Evolutionary conservation across 106 monocot species (phyloP).

Genomic region (Vanilla planifolia): DNA sequence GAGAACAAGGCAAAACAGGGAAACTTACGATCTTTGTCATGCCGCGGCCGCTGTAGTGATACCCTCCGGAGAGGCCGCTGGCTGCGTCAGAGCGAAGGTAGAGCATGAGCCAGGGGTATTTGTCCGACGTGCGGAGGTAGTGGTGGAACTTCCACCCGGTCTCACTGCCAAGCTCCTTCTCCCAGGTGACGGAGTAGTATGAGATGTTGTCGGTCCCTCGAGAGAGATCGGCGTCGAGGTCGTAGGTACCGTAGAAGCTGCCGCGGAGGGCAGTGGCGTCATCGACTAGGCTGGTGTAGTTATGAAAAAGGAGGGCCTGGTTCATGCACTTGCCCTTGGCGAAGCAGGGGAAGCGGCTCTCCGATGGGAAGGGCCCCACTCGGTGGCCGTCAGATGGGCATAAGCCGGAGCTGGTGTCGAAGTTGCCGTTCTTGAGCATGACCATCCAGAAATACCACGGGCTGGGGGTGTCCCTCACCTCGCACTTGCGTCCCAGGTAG

Average conservation of each 20-base stretch:
- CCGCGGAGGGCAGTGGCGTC: constrained; percentile 34
- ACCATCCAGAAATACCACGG: constrained; percentile 97
- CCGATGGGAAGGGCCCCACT: constrained; percentile 49
- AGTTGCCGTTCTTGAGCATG: constrained; percentile 90
- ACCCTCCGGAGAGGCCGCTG: constrained; percentile 68
- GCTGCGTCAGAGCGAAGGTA: constrained; percentile 87
- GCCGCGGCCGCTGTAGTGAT: constrained; percentile 80
- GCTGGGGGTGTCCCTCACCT: constrained; percentile 30
- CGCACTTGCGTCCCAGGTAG: constrained; percentile 54
- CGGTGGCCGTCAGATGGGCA: constrained; percentile 63
- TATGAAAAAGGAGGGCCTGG: constrained; percentile 61
- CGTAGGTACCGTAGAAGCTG: constrained; percentile 54
- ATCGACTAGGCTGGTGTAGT: constrained; percentile 21
- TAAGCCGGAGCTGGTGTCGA: constrained; percentile 55
- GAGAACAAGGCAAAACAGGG: neutral
- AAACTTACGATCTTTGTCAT: constrained; percentile 66
- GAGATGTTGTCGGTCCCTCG: constrained; percentile 18
- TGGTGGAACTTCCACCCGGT: constrained; percentile 72
- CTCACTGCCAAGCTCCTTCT: constrained; percentile 39
- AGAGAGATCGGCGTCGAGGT: constrained; percentile 32
- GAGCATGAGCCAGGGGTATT: constrained; percentile 92
- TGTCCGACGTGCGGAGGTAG: constrained; percentile 43
- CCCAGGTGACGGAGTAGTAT: constrained; percentile 69
- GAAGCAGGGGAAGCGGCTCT: constrained; percentile 72
- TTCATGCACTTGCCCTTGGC: constrained; percentile 77